phyloP scores from a whole-genome alignment of 1,284 basidiomycete genomes.

The Sanghuangporus weigelae region DNA sequence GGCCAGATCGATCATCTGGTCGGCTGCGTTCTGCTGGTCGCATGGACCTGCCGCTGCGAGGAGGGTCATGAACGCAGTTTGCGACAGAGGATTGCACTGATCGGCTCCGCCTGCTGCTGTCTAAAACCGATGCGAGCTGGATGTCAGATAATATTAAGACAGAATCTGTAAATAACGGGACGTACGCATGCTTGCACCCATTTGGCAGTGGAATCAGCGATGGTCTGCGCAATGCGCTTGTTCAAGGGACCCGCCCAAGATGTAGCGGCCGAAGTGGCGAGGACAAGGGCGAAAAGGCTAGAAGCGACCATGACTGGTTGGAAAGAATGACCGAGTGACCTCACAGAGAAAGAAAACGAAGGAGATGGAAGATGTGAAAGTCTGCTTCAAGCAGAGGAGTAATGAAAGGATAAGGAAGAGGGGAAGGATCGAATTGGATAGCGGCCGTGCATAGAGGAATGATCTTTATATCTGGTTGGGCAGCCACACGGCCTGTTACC shows the following conservation, averaged over 20 bases:
- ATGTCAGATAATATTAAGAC: neutral
- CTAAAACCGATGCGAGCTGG: neutral
- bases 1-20: slow-evolving; percentile 55
- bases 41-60: slow-evolving; percentile 50
- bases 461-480: neutral
- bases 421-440: neutral
- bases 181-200: slow-evolving; percentile 43
- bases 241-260: slow-evolving; percentile 24
- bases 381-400: slow-evolving; percentile 11
- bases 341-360: neutral
- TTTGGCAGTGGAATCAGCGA: slow-evolving; percentile 33
- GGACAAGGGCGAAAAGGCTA: slow-evolving; percentile 7
- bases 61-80: slow-evolving; percentile 34
- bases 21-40: slow-evolving; percentile 58
- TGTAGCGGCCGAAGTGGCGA: slow-evolving; percentile 17
- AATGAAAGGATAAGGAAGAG: neutral
- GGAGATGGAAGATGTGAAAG: neutral
- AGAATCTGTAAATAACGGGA: slow-evolving; percentile 6
- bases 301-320: neutral
- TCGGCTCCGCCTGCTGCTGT: slow-evolving; percentile 44
- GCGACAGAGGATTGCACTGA: slow-evolving; percentile 49
- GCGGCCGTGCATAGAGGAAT: neutral
- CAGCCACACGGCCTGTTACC: neutral
- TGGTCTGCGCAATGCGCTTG: slow-evolving; percentile 43
- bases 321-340: neutral